Conservation (phyloP, 495 filamentous ascomycete species). For the Lindgomyces ingoldianus region DNA sequence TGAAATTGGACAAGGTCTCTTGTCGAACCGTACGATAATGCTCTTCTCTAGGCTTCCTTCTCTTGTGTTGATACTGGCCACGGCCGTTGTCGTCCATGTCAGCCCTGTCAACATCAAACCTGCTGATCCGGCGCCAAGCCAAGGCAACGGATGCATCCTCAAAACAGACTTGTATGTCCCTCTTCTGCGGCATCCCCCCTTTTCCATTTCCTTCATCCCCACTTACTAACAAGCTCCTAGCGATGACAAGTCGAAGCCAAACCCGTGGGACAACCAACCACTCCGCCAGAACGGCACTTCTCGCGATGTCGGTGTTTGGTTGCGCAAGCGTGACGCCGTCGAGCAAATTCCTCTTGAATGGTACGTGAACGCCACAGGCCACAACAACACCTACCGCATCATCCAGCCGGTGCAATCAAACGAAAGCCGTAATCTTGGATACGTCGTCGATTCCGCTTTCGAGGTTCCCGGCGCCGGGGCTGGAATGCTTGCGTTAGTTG, state of each 20-base stretch:
- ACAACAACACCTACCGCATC: neutral
- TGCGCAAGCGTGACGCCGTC: neutral
- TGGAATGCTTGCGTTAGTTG: neutral
- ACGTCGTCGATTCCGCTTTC: neutral
- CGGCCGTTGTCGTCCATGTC: neutral
- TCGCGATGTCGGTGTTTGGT: neutral
- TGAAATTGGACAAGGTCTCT: neutral
- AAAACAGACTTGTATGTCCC: neutral
- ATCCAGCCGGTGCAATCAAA: neutral
- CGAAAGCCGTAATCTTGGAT: neutral
- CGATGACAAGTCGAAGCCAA: neutral
- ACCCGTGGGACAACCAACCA: neutral
- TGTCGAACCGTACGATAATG: neutral
- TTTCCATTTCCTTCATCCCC: neutral
- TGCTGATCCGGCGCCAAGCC: too few species aligned
- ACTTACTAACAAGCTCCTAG: neutral
- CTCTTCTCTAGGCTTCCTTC: neutral
- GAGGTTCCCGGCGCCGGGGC: too few species aligned
- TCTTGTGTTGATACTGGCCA: neutral
- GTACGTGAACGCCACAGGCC: neutral
- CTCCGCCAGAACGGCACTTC: neutral
- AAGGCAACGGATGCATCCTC: neutral
- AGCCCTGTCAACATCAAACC: neutral
- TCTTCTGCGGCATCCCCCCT: neutral
- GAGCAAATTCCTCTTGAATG: neutral